phyloP scores from a whole-genome alignment of 129 eudicot species.

The Oenanthe sinensis region DNA sequence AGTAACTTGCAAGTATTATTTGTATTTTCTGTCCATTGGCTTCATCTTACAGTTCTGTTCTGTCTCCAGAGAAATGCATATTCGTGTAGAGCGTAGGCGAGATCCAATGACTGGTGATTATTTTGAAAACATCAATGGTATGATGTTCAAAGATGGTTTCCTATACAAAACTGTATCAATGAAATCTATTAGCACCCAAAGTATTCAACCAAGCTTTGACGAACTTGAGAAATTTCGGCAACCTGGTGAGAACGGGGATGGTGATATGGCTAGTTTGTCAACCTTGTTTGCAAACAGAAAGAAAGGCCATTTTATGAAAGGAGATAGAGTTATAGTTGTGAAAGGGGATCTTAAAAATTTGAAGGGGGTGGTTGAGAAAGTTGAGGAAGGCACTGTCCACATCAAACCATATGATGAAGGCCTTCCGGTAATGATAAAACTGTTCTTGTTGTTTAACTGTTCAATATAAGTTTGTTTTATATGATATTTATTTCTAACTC shows the following conservation, averaged over 20 bases:
- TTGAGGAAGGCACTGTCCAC: conserved; percentile 92
- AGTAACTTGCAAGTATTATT: background rate
- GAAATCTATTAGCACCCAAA: conserved; percentile 74
- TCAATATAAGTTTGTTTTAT: background rate
- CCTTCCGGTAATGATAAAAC: conserved; percentile 48
- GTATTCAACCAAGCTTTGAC: conserved; percentile 86
- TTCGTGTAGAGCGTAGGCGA: conserved; percentile 81
- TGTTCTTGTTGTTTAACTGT: background rate
- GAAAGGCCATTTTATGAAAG: conserved; percentile 96
- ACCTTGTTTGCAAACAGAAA: conserved; percentile 79
- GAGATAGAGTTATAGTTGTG: conserved; percentile 73
- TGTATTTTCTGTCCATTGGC: background rate
- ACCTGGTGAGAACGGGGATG: conserved; percentile 71
- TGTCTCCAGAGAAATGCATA: conserved; percentile 60
- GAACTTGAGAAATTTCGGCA: conserved; percentile 90
- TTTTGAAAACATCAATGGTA: conserved; percentile 62
- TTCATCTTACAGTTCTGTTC: background rate
- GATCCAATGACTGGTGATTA: conserved; percentile 82
- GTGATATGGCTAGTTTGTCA: conserved; percentile 66
- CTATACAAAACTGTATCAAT: conserved; percentile 69
- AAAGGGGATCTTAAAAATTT: conserved; percentile 86
- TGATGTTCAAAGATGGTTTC: conserved; percentile 94
- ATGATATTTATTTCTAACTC: background rate
- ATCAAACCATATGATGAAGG: conserved; percentile 68
- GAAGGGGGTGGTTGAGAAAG: conserved; percentile 85